phyloP scores from a whole-genome alignment of 2,329 filamentous ascomycete species.

The Geosmithia putterillii region DNA sequence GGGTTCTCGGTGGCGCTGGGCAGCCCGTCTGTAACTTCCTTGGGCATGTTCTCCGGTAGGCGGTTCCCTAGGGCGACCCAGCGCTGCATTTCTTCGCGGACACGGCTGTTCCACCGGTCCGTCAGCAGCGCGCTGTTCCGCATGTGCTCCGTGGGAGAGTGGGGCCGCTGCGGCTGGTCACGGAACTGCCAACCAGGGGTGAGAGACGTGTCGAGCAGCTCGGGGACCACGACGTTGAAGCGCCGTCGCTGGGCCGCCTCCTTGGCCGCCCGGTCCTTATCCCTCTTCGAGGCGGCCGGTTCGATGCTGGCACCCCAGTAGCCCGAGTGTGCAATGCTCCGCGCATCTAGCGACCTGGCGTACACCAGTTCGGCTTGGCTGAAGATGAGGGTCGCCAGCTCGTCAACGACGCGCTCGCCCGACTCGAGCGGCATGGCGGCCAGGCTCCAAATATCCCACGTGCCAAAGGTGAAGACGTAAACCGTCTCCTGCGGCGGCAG shows the following conservation, averaged over 20 bases:
- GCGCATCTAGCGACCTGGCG: conserved; percentile 23
- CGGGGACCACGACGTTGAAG: conserved; percentile 40
- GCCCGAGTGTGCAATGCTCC: conserved; percentile 32
- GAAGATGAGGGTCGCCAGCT: conserved; percentile 26
- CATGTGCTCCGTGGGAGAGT: conserved; percentile 36
- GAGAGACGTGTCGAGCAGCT: conserved; percentile 39
- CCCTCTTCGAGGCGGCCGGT: conserved; percentile 7
- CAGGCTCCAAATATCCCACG: conserved; percentile 42
- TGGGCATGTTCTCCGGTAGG: conserved; percentile 5
- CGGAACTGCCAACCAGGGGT: conserved; percentile 39
- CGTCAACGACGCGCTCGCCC: conserved; percentile 22
- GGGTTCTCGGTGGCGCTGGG: conserved; percentile 8
- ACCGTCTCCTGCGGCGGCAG: conserved; percentile 31
- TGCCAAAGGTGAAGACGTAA: conserved; percentile 40
- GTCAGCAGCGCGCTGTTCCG: conserved; percentile 41
- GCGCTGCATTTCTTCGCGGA: conserved; percentile 27
- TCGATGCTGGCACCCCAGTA: conserved; percentile 16
- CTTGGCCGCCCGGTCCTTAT: conserved; percentile 10
- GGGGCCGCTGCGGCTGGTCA: conserved; percentile 26
- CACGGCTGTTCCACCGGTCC: conserved; percentile 32
- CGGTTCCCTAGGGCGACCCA: too few species aligned
- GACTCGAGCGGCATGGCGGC: conserved; percentile 29
- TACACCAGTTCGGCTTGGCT: conserved; percentile 34
- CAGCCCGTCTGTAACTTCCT: conserved; percentile 1
- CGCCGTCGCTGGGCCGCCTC: conserved; percentile 15